These are phyloP conservation scores for Quercus tomentella DNA, from an alignment of 331 rosid genomes.

Conservation along the genomic window DNA sequence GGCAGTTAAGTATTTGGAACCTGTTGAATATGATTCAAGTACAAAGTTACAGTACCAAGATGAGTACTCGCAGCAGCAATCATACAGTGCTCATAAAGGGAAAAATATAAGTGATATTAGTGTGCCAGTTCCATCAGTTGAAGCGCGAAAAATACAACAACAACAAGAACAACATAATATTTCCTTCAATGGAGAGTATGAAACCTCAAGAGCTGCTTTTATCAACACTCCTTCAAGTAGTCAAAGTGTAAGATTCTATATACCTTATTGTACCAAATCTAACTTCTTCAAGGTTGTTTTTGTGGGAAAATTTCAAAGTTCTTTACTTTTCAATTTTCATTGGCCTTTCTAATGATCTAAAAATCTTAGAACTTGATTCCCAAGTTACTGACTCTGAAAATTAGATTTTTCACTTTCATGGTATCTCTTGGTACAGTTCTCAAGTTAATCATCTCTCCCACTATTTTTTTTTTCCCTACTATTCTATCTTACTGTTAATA, in stretches of 20 bases:
- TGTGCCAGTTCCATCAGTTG: conserved; percentile 63
- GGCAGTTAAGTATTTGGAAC: conserved; percentile 76
- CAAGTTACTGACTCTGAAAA: too few species aligned
- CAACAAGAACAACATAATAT: conserved; percentile 31
- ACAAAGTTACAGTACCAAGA: conserved; percentile 34
- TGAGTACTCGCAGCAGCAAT: conserved; percentile 22
- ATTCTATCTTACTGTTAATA: too few species aligned
- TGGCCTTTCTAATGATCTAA: too few species aligned
- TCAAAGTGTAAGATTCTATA: neutral
- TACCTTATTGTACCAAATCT: neutral
- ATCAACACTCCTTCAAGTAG: neutral
- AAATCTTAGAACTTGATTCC: too few species aligned
- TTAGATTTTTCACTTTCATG: too few species aligned
- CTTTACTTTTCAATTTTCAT: too few species aligned
- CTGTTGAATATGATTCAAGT: conserved; percentile 60
- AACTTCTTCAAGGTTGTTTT: neutral
- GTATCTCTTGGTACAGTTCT: too few species aligned
- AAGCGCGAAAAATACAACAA: conserved; percentile 1
- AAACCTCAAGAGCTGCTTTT: conserved; percentile 45
- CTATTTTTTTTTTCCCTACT: too few species aligned
- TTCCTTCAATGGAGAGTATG: conserved; percentile 50
- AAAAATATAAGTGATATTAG: conserved; percentile 63
- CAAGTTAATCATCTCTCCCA: too few species aligned
- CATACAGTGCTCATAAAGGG: conserved; percentile 30
- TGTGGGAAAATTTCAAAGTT: neutral